Evolutionary conservation across 2,329 filamentous ascomycete genomes (phyloP).

Genomic region (Alternaria gaisen): DNA sequence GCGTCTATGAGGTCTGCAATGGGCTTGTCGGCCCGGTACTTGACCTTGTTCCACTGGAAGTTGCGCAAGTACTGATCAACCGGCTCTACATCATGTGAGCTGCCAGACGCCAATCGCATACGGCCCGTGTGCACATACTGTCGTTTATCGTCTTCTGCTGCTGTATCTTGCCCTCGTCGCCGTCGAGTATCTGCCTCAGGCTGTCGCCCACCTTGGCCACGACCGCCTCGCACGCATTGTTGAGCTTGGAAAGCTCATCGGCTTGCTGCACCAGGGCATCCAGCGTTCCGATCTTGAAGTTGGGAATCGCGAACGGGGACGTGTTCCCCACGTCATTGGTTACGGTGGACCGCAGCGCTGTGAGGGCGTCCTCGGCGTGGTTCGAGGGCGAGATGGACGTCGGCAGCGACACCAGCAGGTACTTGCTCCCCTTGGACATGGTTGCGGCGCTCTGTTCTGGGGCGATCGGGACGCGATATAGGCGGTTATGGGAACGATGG

Average conservation of each 20-base stretch:
- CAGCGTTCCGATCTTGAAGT: conserved; percentile 97
- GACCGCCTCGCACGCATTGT: conserved; percentile 78
- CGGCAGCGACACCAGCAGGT: conserved; percentile 89
- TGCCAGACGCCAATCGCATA: not conserved
- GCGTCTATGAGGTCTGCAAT: conserved; percentile 86
- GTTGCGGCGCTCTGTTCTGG: conserved; percentile 26
- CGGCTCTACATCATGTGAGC: conserved; percentile 70
- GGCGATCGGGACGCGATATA: conserved; percentile 26
- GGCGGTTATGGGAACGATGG: conserved; percentile 27
- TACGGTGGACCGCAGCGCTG: conserved; percentile 76
- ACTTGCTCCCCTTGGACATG: conserved; percentile 66
- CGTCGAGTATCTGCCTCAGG: conserved; percentile 81
- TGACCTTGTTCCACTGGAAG: conserved; percentile 97
- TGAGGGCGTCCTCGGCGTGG: conserved; percentile 82
- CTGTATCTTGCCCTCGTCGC: conserved; percentile 81
- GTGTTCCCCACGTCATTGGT: conserved; percentile 78
- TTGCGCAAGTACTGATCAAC: conserved; percentile 89
- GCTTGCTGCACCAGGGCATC: conserved; percentile 96
- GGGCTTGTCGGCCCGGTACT: conserved; percentile 92
- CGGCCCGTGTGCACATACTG: conserved; percentile 61
- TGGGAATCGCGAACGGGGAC: conserved; percentile 81
- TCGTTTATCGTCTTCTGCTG: conserved; percentile 95
- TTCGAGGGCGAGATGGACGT: conserved; percentile 83
- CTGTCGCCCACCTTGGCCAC: conserved; percentile 90
- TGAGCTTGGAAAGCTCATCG: conserved; percentile 91